Evolutionary conservation across 2,329 filamentous ascomycete genomes (phyloP), one percentile per base, ranked within the genome.

Genomic region (Podosphaera xanthii): DNA sequence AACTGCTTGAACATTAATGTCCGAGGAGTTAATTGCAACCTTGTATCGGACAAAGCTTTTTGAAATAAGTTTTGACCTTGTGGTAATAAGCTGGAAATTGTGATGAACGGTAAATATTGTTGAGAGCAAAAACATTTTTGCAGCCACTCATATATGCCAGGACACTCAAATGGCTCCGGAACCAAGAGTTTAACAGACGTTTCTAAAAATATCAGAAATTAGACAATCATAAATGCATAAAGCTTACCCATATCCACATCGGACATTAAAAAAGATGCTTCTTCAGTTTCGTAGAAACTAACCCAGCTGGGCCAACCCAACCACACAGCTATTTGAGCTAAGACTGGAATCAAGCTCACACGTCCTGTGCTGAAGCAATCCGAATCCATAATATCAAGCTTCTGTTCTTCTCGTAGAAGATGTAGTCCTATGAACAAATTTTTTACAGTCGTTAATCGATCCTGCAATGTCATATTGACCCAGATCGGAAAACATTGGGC

Each of bases 341-440:
- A 73, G 1, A 96, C 70, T 14, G 86, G 82, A n/a, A 81, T 79
- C 31, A 97, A 71, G 49, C 77, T 74, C 12, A 74, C 71, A 31
- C 71, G 65, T 49, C 75, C 71, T 30, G 69, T 70, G 55, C 68
- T 70, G 9, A 74, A 71, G n/a, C 71, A 69, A 62, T 78, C 75
- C n/a, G 72, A 71, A 52, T 75, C 74, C 59, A 74, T 72, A 2
- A 83, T 78, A 61, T 87, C 81, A 1, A 98, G 77, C 68, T 94
- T 97, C 62, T 86, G 77, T 69, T 98, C 92, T 69, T 98, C 91
- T 0, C 86, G 77, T n/a, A 94, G 74, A 2, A 97, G 75, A 71
- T 98, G 92, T 10, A 98, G 74, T 0, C 80, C 84, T 63, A 94
- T 74, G 44, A 91, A 77, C 58, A 86, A 76, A 66, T 86, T 79